Evolutionary conservation across 108 stramenopile species (phyloP), one percentile per base, ranked within the genome.

Genomic region (Nitzschia sp.): DNA sequence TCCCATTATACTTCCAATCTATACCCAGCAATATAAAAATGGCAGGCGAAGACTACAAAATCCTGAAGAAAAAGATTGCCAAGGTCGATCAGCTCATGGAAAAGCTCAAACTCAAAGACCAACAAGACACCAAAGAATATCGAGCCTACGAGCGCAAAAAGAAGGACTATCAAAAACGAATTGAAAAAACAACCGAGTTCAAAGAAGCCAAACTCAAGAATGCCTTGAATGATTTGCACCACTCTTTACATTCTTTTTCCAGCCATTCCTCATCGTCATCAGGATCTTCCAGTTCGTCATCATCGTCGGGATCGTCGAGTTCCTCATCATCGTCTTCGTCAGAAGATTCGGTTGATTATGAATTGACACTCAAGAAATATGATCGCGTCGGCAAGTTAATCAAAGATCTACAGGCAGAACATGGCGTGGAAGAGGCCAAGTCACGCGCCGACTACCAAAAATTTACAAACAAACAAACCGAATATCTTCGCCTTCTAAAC

Each of bases 191-290:
- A 18, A 51, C 28, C 0, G 64, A 65, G 24, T 65, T 51, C 64
- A 65, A 65, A 30, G 64, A 65, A 65, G 48, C 49, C n/a, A 65
- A 51, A 49, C 31, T 65, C 2, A 30, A 65, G 19, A 65, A 53
- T 49, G 64, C 64, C 24, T 24, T 65, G n/a, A 11, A 49, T 15
- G 64, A 65, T 9, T 29, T 65, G 18, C 64, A 62, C 42, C 42
- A 46, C 46, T 45, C 38, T 17, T 34, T 62, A 25, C 61, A 62
- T 62, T 62, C 61, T 25, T 26, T 62, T 15, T 36, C 31, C 11
- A 59, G 30, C 2, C 4, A 42, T 9, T 38, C 26, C 27, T 28
- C 11, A 8, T 28, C 29, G 6, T 59, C 29, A 25, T n/a, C 23
- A 3, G 19, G 5, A n/a, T 19, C 19, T 42, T 24, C 34, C 11